These are phyloP conservation scores for Trametes maxima DNA, from an alignment of 768 basidiomycete genomes.

Conservation along the genomic window DNA sequence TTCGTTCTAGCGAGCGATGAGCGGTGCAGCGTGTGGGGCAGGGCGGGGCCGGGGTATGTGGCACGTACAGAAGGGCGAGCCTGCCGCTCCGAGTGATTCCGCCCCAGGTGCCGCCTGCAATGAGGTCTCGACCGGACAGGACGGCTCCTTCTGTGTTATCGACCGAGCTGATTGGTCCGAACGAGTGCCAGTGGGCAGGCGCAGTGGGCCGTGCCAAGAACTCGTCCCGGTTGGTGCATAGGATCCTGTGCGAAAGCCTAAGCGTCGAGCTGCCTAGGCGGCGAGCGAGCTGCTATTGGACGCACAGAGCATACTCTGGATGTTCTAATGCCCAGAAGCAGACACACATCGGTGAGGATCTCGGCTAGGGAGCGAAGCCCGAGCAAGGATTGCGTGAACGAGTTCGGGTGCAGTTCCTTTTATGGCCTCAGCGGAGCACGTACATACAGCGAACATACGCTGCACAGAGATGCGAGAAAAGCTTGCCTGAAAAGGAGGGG, in stretches of 20 bases:
- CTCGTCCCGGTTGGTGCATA: constrained; percentile 81
- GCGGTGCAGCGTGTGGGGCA: constrained; percentile 8
- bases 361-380: not conserved
- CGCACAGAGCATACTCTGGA: constrained; percentile 79
- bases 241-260: constrained; percentile 48
- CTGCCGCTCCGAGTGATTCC: constrained; percentile 68
- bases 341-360: constrained; percentile 61
- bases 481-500: constrained; percentile 1
- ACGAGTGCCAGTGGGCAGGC: constrained; percentile 69
- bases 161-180: constrained; percentile 39
- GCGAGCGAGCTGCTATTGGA: constrained; percentile 16
- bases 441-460: not conserved
- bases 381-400: not conserved
- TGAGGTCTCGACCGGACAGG: constrained; percentile 74
- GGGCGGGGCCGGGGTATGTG: not conserved
- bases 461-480: not conserved
- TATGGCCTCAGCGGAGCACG: not conserved
- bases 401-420: constrained; percentile 15
- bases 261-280: not conserved
- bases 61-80: constrained; percentile 70
- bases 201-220: constrained; percentile 65
- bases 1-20: constrained; percentile 60
- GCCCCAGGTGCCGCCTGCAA: constrained; percentile 83
- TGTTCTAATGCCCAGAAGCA: constrained; percentile 77
- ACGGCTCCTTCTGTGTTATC: constrained; percentile 38